These are phyloP conservation scores for Syncephalis plumigaleata DNA, from an alignment of 371 early-diverging fungal species.

Conservation along the genomic window DNA sequence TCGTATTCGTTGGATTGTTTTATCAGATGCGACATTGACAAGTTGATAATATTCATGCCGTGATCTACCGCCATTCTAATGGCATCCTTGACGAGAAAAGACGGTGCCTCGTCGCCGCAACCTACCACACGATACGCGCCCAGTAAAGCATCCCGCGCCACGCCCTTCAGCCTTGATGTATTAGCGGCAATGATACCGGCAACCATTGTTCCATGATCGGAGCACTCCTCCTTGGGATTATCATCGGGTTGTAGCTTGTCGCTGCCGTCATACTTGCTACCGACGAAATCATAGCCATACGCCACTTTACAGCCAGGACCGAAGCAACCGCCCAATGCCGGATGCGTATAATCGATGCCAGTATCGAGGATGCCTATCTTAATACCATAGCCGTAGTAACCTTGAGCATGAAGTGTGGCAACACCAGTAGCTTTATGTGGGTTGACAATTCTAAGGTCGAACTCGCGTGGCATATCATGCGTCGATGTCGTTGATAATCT, in stretches of 20 bases:
- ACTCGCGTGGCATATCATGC: too few relatives aligned
- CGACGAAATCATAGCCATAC: slow-evolving; percentile 39
- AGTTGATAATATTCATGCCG: too few relatives aligned
- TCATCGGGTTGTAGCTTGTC: slow-evolving; percentile 13
- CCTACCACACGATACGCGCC: slow-evolving; percentile 13
- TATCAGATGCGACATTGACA: too few relatives aligned
- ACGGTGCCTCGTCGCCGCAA: slow-evolving; percentile 18
- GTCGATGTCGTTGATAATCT: too few relatives aligned
- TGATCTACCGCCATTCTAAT: too few relatives aligned
- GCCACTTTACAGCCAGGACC: slow-evolving; percentile 37
- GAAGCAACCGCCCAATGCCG: slow-evolving; percentile 40
- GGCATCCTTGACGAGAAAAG: slow-evolving; percentile 30
- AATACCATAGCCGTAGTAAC: slow-evolving; percentile 32
- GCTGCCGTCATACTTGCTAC: slow-evolving; percentile 21
- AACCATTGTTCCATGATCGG: slow-evolving; percentile 46
- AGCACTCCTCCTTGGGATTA: slow-evolving; percentile 35
- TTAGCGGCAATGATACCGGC: slow-evolving; percentile 16
- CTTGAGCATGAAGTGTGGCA: slow-evolving; percentile 16
- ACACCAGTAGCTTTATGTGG: too few relatives aligned
- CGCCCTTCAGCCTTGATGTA: slow-evolving; percentile 1
- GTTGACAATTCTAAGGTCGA: too few relatives aligned
- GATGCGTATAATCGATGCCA: slow-evolving; percentile 11
- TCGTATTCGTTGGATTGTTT: too few relatives aligned
- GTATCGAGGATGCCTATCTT: slow-evolving; percentile 12
- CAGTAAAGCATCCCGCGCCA: slow-evolving; percentile 3